These are phyloP conservation scores for Candida lessepsii DNA, from an alignment of 805 yeast species.

Conservation along the genomic window DNA sequence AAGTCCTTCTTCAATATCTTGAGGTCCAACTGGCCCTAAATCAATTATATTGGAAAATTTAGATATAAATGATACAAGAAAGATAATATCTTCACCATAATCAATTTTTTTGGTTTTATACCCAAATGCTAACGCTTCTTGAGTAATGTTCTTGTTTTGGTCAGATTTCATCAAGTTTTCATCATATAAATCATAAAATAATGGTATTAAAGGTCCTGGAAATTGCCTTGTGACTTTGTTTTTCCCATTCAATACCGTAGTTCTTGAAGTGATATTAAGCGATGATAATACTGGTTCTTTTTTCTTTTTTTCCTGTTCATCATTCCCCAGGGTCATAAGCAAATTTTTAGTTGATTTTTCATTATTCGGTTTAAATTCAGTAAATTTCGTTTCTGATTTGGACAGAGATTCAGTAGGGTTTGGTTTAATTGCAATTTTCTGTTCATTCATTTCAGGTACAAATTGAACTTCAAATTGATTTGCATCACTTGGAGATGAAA, in stretches of 20 bases:
- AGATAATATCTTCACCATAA: slow-evolving; percentile 33
- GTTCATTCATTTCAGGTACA: too few relatives aligned
- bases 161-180: slow-evolving; percentile 27
- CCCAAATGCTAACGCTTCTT: slow-evolving; percentile 36
- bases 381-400: too few relatives aligned
- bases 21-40: slow-evolving; percentile 29
- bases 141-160: slow-evolving; percentile 14
- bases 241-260: slow-evolving; percentile 31
- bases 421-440: too few relatives aligned
- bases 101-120: slow-evolving; percentile 23
- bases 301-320: slow-evolving; percentile 1
- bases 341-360: too few relatives aligned
- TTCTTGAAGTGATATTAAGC: slow-evolving; percentile 18
- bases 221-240: slow-evolving; percentile 31
- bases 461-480: too few relatives aligned
- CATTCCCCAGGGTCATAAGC: too few relatives aligned
- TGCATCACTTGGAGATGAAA: too few relatives aligned
- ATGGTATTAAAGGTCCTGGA: slow-evolving; percentile 40
- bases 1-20: slow-evolving; percentile 36
- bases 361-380: too few relatives aligned
- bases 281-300: neutral
- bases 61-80: slow-evolving; percentile 29
- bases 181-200: slow-evolving; percentile 37
- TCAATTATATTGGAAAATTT: slow-evolving; percentile 28
- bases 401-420: too few relatives aligned